Base-by-base conservation (phyloP, 805 yeast genomes). In the Wickerhamiella shivajii region DNA sequence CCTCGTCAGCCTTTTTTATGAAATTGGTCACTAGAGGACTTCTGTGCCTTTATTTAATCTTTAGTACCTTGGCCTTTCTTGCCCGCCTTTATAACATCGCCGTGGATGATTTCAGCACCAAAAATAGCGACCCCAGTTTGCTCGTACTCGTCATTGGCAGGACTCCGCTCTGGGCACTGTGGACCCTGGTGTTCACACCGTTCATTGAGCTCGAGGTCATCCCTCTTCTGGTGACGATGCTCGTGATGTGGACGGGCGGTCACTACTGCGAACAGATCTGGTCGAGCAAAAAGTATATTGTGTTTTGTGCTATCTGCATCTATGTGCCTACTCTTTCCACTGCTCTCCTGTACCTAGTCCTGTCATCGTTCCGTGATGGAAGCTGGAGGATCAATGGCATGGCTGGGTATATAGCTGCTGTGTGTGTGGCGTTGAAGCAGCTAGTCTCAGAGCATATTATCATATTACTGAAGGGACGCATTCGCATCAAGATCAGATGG, bases 261-360 rank as follows among this genome's bases (percentile, higher is more conserved):
- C 60, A 67, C 33, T 77, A 71, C 55, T 63, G 75, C 42, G 85
- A 77, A 46, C 63, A 64, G 39, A 62, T 67, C 24, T 77, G 85
- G 84, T 70, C 76, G 3, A 46, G 69, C 18, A 55, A 48, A 27
- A 77, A 71, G 42, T 56, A 70, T 40, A 44, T 64, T 10, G 60
- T 59, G 41, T 75, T 71, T 20, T 27, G 21, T 18, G 27, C 21
- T 20, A 15, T 31, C 20, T 31, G 25, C 47, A 49, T 67, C 6
- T 28, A 61, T 6, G 49, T 64, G 4, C 53, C 52, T 29, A 50
- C 61, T 1, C 28, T 60, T 1, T 34, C 54, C 1, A 54, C 69
- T 6, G 67, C 38, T 7, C 34, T 45, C 26, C 15, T 34, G 3
- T 42, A 44, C 29, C 37, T 32, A 3, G 16, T 32, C n/a, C 16